Evolutionary conservation across 1,284 basidiomycete genomes (phyloP).

Genomic region (Megacollybia platyphylla): DNA sequence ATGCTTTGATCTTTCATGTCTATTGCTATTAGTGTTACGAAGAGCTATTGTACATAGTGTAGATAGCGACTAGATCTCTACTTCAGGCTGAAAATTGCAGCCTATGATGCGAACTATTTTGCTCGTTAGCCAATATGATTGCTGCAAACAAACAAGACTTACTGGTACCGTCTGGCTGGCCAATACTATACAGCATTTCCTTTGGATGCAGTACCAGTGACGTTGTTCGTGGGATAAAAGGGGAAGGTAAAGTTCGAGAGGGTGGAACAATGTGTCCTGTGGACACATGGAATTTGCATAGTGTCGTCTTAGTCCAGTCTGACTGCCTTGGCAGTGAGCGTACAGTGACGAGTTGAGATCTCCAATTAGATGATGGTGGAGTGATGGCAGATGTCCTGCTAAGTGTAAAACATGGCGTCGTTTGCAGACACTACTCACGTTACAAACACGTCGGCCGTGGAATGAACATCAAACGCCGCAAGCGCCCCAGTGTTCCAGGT

Average conservation of each 20-base stretch:
- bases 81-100: neutral
- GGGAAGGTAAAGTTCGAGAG: slow-evolving; percentile 36
- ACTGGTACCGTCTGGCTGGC: slow-evolving; percentile 64
- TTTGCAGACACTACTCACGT: slow-evolving; percentile 40
- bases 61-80: no score
- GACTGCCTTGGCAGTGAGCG: slow-evolving; percentile 32
- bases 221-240: slow-evolving; percentile 48
- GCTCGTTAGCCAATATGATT: neutral
- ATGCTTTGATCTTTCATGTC: no score
- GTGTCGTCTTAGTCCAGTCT: slow-evolving; percentile 10
- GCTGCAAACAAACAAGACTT: slow-evolving; percentile 11
- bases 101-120: slow-evolving; percentile 1
- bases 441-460: slow-evolving; percentile 77
- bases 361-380: slow-evolving; percentile 32
- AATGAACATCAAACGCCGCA: slow-evolving; percentile 81
- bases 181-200: slow-evolving; percentile 70
- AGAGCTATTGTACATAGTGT: no score
- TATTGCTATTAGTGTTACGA: no score
- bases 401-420: slow-evolving; percentile 4
- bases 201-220: slow-evolving; percentile 67
- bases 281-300: slow-evolving; percentile 38
- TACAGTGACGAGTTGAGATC: slow-evolving; percentile 48
- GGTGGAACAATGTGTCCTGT: slow-evolving; percentile 43
- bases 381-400: slow-evolving; percentile 53
- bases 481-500: slow-evolving; percentile 68